Evolutionary conservation across 495 filamentous ascomycete species (phyloP), one percentile per base, ranked within the genome.

Genomic region (Hypoxylon cercidicola): DNA sequence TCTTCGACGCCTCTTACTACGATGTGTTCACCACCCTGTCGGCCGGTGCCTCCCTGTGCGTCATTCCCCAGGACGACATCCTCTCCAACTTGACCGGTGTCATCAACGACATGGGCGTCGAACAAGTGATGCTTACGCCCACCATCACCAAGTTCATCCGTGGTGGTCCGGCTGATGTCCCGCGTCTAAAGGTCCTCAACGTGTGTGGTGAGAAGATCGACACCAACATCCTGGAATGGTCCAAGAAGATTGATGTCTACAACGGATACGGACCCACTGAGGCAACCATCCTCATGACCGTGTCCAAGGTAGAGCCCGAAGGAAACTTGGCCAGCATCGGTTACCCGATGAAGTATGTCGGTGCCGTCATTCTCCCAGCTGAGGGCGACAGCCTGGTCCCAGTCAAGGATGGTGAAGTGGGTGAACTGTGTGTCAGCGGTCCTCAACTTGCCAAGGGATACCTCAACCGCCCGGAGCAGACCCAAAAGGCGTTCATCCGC

Each of bases 1-100:
- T 90, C 1, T 90, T 93, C 60, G 90, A 94, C 71, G 30, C 48
- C 25, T 90, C 93, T 48, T 91, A 93, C 60, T 72, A 89, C 66
- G 91, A 94, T 73, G 90, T 93, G 15, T 94, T 94, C 76, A 94
- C 91, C 0, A 90, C 90, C 2, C 78, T 93, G 8, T 93, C 90
- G 75, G 75, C 91, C 25, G 89, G 89, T 44, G 89, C 90, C 0
- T 83, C 86, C 60, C 72, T 93, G 0, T 73, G 92, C 23, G 89
- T 94, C 3, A 90, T 90, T 2, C 81, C 84, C 8, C 84, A 84
- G 44, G 90, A 91, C 53, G 87, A 89, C 65, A 93, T 94, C 40
- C 83, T 87, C 62, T 89, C 93, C 70, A 82, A 79, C 48, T 80
- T 94, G 21, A 90, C 90, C 1, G 88, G 90, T 66, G 92, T 90